These are phyloP conservation scores for Lactarius vividus DNA, from an alignment of 768 basidiomycete genomes.

Conservation along the genomic window DNA sequence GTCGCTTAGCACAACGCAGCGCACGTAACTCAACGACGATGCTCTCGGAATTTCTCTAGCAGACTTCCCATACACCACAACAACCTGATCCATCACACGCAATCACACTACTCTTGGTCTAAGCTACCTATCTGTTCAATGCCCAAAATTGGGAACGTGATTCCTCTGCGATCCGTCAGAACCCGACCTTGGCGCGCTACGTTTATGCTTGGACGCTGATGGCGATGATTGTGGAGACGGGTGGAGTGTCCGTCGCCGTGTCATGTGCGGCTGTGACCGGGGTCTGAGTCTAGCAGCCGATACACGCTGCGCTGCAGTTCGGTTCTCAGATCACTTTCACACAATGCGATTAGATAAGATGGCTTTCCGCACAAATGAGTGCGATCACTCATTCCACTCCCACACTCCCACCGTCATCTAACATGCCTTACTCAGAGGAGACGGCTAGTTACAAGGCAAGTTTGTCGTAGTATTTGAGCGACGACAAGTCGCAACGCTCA, in stretches of 20 bases:
- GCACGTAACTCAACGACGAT: neutral
- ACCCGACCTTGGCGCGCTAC: too few species aligned
- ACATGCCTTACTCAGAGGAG: slow-evolving; percentile 27
- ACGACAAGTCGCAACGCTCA: neutral
- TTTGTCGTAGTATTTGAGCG: neutral
- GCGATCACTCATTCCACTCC: neutral
- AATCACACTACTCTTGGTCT: neutral
- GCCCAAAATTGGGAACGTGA: neutral
- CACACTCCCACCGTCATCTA: neutral
- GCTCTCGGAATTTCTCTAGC: neutral
- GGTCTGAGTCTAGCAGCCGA: neutral
- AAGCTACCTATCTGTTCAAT: neutral
- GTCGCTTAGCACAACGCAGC: neutral
- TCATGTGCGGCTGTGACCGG: neutral
- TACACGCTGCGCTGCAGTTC: neutral
- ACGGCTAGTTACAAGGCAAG: slow-evolving; percentile 25
- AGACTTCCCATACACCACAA: neutral
- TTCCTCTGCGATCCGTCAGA: neutral
- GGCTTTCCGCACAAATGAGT: neutral
- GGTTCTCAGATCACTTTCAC: neutral
- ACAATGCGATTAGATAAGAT: neutral
- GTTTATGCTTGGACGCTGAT: neutral
- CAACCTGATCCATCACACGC: neutral
- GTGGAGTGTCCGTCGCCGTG: neutral
- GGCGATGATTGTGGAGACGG: neutral